Base-by-base conservation (phyloP, 1,139 yeast genomes). In the Saccharomycopsis hybrid region DNA sequence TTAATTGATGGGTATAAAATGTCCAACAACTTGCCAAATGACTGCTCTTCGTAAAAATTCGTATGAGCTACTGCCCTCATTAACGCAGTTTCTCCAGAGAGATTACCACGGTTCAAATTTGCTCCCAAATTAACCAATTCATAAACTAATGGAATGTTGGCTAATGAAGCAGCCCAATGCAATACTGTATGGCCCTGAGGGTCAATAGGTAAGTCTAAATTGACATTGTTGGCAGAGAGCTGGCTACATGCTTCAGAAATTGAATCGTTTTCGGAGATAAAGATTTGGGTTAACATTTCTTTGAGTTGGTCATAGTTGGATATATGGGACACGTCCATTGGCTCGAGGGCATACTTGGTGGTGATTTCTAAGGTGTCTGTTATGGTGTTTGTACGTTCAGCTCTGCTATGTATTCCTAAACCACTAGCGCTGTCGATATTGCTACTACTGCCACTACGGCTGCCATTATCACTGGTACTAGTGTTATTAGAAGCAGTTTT, bases 141-240 rank as follows among this genome's bases (percentile, higher is more conserved):
- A 52, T 78, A 78, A 3, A 89, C 92, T 53, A 90, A 72, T 2
- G 80, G 71, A 3, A 82, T 69, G 55, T 88, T 80, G 0, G 95
- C 97, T 67, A 94, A 74, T 0, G 97, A 88, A 33, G 97, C 83
- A 1, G 97, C 95, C 95, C 97, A 87, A 65, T 94, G 99, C 53
- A 94, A 73, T 1, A 96, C 89, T 0, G 96, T 84, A 61, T 92
- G 94, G 0, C 97, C 97, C 52, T 85, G 80, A 58, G 85, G 94
- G 65, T 94, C 99, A 46, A 94, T 87, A 1, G 96, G 82, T 40
- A 88, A 86, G 60, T 86, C 89, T 50, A 88, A 74, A 56, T 80
- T 77, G 42, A 86, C 69, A 30, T 72, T 69, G 3, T 61, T 55
- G 25, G 57, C 55, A 43, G 55, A 62, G 4, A 56, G 50, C 13